Evolutionary conservation across 345 rosid species (phyloP), one percentile per base, ranked within the genome.

Genomic region (Pugionium cornutum): DNA sequence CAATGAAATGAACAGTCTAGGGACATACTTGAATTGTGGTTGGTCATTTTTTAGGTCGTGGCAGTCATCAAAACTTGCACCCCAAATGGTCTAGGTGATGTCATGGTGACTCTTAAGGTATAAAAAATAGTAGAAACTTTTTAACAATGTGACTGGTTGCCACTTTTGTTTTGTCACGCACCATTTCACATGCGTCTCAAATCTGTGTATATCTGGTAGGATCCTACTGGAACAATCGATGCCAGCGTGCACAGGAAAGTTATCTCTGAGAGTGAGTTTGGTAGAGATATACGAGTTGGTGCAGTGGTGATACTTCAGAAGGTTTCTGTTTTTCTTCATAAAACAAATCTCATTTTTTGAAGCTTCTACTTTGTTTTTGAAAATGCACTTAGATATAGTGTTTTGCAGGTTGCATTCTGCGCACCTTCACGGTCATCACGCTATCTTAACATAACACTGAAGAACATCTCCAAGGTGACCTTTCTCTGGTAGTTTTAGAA

Each of bases 71-170:
- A 87, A 80, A 83, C 86, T 49, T 81, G 84, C 42, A 77, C 78
- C 6, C 80, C 88, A 10, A 92, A 87, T 80, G 95, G 95, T 66
- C 84, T 85, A 49, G 98, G 96, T 5, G 95, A 82, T 80, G 53
- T 84, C 66, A 84, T 84, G 88, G 92, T 82, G 63, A 89, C 89
- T 53, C 82, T 92, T 10, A 92, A 92, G 95, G 98, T 89, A 80
- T 46, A 50, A 41, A 6, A 32, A 32, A 37, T 32, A 39, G 7
- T 2, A 32, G 59, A 37, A 53, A 51, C 66, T 54, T 44, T 37
- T 18, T 25, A 52, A 25, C 33, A 28, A 37, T 48, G 44, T 18
- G 43, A 31, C 5, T 30, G 9, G 49, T 27, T 43, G 60, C 56
- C 44, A 59, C 40, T 3, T 4, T 50, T 47, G 7, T 11, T 65